These are phyloP conservation scores for Serendipita indica DNA, from an alignment of 768 basidiomycete species.

Conservation along the genomic window DNA sequence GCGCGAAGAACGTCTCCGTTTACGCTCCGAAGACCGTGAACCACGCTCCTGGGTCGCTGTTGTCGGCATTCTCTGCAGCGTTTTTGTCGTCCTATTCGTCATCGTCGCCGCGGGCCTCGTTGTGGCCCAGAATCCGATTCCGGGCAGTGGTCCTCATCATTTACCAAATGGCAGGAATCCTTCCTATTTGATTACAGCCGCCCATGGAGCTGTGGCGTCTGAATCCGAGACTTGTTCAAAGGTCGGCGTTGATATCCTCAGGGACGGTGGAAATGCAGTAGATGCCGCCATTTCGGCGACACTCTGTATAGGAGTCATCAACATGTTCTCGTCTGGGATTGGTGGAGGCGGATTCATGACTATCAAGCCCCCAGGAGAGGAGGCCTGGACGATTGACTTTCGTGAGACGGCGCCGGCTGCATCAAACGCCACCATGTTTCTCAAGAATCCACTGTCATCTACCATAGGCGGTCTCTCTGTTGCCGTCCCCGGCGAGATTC, in stretches of 20 bases:
- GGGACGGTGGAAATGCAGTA: conserved; percentile 78
- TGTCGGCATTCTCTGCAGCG: neutral
- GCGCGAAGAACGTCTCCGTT: neutral
- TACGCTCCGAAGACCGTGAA: neutral
- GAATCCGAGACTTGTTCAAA: conserved; percentile 79
- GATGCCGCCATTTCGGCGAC: conserved; percentile 73
- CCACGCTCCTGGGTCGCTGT: neutral
- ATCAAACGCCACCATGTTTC: conserved; percentile 67
- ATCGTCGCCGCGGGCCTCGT: conserved; percentile 3
- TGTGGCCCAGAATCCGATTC: neutral
- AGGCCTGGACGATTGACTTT: conserved; percentile 69
- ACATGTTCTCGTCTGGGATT: conserved; percentile 74
- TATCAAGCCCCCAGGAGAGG: conserved; percentile 52
- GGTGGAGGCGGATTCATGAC: conserved; percentile 86
- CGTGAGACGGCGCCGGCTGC: conserved; percentile 71
- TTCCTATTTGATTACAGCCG: conserved; percentile 44
- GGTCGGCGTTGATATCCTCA: conserved; percentile 62
- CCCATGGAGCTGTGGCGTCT: conserved; percentile 73
- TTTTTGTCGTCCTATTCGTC: neutral
- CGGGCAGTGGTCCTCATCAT: conserved; percentile 9
- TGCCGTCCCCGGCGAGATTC: conserved; percentile 84
- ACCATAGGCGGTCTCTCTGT: conserved; percentile 68
- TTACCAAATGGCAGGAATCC: conserved; percentile 28
- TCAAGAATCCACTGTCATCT: conserved; percentile 35
- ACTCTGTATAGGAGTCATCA: conserved; percentile 68